Evolutionary conservation across 2,329 filamentous ascomycete species (phyloP).

Genomic region (Amauroascus niger): DNA sequence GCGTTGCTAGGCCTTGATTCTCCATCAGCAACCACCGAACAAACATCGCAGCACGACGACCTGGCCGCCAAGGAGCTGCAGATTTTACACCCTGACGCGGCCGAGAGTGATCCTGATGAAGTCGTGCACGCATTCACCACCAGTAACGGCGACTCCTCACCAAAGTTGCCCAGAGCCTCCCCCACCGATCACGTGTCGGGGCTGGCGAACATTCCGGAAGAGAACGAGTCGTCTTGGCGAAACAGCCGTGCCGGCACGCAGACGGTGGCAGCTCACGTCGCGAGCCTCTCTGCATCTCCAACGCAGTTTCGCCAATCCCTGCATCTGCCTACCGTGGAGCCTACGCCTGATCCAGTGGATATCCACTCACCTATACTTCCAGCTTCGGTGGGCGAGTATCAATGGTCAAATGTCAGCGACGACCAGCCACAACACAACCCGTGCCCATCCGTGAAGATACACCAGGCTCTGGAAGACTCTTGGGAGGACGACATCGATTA

Average conservation of each 20-base stretch:
- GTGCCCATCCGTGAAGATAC: not conserved
- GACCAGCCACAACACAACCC: not conserved
- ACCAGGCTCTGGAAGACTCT: slow-evolving; percentile 36
- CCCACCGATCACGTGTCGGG: slow-evolving; percentile 35
- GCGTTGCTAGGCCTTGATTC: slow-evolving; percentile 31
- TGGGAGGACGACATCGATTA: slow-evolving; percentile 57
- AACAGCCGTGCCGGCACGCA: slow-evolving; percentile 24
- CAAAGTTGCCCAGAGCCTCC: slow-evolving; percentile 31
- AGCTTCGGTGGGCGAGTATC: not conserved
- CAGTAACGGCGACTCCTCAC: slow-evolving; percentile 34
- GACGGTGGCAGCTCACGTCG: slow-evolving; percentile 2
- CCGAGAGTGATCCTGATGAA: slow-evolving; percentile 25
- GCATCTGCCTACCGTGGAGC: not conserved
- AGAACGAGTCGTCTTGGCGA: slow-evolving; percentile 30
- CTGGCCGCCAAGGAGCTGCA: slow-evolving; percentile 5
- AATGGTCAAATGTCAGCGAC: not conserved
- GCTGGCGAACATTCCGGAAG: slow-evolving; percentile 39
- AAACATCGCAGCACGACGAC: slow-evolving; percentile 20
- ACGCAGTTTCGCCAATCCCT: slow-evolving; percentile 12
- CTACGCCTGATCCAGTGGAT: not conserved
- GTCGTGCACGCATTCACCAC: slow-evolving; percentile 35
- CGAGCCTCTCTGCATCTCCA: slow-evolving; percentile 17
- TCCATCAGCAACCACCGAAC: slow-evolving; percentile 25
- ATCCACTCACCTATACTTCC: slow-evolving; percentile 12
- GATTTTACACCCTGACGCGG: slow-evolving; percentile 21